Evolutionary conservation across 1,139 yeast species (phyloP), one percentile per base, ranked within the genome.

Genomic region (Scheffersomyces lignicola): DNA sequence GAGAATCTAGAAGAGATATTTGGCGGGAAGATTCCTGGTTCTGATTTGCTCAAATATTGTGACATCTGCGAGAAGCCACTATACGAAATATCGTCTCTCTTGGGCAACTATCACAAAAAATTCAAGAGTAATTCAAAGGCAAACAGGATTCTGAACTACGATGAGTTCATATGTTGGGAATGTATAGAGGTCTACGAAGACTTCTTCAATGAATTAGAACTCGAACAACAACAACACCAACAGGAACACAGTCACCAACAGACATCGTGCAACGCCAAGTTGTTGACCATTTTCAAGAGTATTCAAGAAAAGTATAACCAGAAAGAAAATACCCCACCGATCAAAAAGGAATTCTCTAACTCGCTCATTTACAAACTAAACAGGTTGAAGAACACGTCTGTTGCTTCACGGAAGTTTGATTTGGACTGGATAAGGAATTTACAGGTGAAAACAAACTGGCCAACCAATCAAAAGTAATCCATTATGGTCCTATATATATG

Each of bases 51-150:
- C 36, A 77, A 76, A 44, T 68, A 76, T 49, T 82, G 89, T 50
- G 78, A 80, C 16, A 61, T 81, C 10, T 82, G 89, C 52, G 85
- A 80, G 31, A 76, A 71, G 38, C 85, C 87, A 6, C 53, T 82
- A 15, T 82, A 81, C 51, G 88, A 81, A 41, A 59, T 81, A 30
- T 76, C 83, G 39, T 68, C 81, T 4, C 51, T 75, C 25, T 49
- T 67, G 31, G 56, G 57, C 40, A 58, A 56, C 42, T 53, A 48
- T 40, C 43, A 52, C 34, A 41, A 50, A 29, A 47, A 45, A 38
- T 42, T 38, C 22, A 44, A 37, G 10, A 36, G 31, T 24, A 28
- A 38, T 12, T 27, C 32, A 7, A 34, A 27, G 9, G 23, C 11
- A 17, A 23, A 25, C 10, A 29, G 42, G 24, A 26, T 30, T 9